A percentile compares a stretch with the other conserved stretches of the same genome.
Evolutionary conservation across 2,329 filamentous ascomycete genomes (phyloP).

Genomic region (Canariomyces notabilis): DNA sequence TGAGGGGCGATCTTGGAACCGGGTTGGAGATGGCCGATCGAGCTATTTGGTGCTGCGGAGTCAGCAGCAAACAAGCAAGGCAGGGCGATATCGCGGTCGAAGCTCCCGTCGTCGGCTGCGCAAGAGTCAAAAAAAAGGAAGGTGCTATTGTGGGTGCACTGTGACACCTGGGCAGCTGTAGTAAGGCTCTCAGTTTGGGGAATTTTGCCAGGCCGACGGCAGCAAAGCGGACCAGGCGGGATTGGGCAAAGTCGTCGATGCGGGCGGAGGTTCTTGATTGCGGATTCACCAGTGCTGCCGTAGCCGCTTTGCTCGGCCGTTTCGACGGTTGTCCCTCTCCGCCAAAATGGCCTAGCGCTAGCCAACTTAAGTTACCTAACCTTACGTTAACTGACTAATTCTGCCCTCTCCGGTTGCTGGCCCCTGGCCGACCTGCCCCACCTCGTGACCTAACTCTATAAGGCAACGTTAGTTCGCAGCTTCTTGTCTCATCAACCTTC

Average conservation of each 20-base stretch:
- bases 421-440: not conserved
- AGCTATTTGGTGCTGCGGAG: too few species aligned
- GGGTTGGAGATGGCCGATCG: too few species aligned
- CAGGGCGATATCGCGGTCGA: too few species aligned
- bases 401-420: conserved; percentile 4
- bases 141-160: not conserved
- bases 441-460: conserved; percentile 1
- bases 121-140: not conserved
- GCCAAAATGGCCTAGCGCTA: conserved; percentile 20
- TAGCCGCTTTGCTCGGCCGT: conserved; percentile 22
- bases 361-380: too few species aligned
- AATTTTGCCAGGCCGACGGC: not conserved
- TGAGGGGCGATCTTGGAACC: too few species aligned
- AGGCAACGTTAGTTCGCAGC: not conserved
- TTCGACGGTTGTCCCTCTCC: conserved; percentile 12
- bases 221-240: not conserved
- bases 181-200: not conserved
- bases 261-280: conserved; percentile 21
- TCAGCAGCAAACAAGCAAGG: too few species aligned
- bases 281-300: conserved; percentile 17
- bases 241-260: conserved; percentile 13
- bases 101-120: not conserved
- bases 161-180: not conserved
- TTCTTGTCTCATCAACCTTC: not conserved
- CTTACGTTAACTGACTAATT: too few species aligned